Percentiles rank a stretch among this genome's conserved stretches.
Conservation (phyloP, 1,139 yeast genomes). For the Geotrichum carabidarum region DNA sequence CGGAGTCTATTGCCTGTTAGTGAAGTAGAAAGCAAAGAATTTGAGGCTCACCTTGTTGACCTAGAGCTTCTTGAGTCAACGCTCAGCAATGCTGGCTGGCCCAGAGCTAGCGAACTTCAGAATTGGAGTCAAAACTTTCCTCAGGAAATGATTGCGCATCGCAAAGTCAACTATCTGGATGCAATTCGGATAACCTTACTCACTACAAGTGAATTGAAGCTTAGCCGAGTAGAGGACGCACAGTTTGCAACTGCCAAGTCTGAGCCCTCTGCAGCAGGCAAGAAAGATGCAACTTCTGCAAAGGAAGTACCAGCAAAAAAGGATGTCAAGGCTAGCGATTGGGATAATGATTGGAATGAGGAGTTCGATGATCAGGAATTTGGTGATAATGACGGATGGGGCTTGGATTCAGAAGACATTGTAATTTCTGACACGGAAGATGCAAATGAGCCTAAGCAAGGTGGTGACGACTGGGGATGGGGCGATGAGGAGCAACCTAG, state of each 20-base stretch:
- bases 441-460: conserved; percentile 18
- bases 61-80: conserved; percentile 18
- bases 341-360: conserved; percentile 12
- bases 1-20: conserved; percentile 28
- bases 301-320: neutral
- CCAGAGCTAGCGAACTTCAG: conserved; percentile 25
- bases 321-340: neutral
- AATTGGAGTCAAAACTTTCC: conserved; percentile 26
- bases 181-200: conserved; percentile 21
- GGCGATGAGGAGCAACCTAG: conserved; percentile 26
- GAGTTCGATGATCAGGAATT: conserved; percentile 6
- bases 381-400: conserved; percentile 15
- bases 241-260: conserved; percentile 1
- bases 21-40: conserved; percentile 22
- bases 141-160: conserved; percentile 28
- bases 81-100: conserved; percentile 17
- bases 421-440: conserved; percentile 16
- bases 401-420: conserved; percentile 13
- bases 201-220: neutral
- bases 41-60: conserved; percentile 26
- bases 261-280: neutral
- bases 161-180: conserved; percentile 25
- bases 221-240: conserved; percentile 3
- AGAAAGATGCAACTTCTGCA: neutral
- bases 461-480: conserved; percentile 33